These are phyloP conservation scores for Escallonia herrerae DNA, from an alignment of 129 eudicot species.

Conservation along the genomic window DNA sequence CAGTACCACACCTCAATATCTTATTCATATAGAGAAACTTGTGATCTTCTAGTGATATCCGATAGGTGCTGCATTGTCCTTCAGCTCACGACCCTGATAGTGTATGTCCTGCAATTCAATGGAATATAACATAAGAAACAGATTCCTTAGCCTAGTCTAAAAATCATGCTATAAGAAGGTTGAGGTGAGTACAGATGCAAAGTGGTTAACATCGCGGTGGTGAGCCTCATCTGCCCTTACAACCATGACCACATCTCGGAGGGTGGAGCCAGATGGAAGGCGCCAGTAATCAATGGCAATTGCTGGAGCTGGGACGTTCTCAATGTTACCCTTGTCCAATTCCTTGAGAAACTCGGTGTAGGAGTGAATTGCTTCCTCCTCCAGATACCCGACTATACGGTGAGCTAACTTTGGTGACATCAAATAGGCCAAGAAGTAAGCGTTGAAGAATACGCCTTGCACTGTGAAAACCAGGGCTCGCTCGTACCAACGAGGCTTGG, in stretches of 20 bases:
- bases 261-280: constrained; percentile 59
- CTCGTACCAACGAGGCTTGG: constrained; percentile 88
- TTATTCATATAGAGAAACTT: background rate
- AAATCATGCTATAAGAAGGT: background rate
- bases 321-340: constrained; percentile 76
- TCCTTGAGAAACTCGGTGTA: constrained; percentile 94
- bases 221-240: constrained; percentile 98
- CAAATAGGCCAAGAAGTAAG: constrained; percentile 66
- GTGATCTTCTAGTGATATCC: constrained; percentile 66
- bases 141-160: background rate
- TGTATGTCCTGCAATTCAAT: constrained; percentile 73
- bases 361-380: constrained; percentile 96
- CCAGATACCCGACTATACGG: constrained; percentile 81
- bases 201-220: constrained; percentile 98
- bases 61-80: constrained; percentile 80
- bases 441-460: constrained; percentile 92
- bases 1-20: background rate
- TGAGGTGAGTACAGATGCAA: constrained; percentile 60
- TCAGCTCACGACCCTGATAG: constrained; percentile 76
- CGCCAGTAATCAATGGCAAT: constrained; percentile 98
- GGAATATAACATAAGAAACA: background rate
- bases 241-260: constrained; percentile 87
- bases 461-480: constrained; percentile 79
- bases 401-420: constrained; percentile 85
- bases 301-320: constrained; percentile 94